Evolutionary conservation across 768 basidiomycete genomes (phyloP).

Genomic region (Amyloporia xantha): DNA sequence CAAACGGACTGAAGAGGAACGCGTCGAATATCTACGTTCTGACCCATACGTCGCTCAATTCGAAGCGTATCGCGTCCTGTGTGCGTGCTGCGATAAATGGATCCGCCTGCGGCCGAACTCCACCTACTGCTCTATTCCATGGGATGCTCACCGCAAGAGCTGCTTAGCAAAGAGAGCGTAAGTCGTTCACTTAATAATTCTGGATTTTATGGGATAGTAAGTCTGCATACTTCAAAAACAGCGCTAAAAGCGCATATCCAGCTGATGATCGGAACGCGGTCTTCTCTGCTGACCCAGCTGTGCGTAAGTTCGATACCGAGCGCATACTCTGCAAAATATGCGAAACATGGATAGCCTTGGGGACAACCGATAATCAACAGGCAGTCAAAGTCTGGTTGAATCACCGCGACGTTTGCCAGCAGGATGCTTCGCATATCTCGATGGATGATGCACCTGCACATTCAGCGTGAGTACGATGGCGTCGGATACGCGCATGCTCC

Average conservation of each 20-base stretch:
- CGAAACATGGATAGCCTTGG: conserved; percentile 60
- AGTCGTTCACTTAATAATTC: conserved; percentile 19
- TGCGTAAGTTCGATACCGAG: conserved; percentile 72
- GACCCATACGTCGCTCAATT: conserved; percentile 79
- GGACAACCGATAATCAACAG: conserved; percentile 49
- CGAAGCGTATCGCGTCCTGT: conserved; percentile 74
- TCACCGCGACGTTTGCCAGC: conserved; percentile 53
- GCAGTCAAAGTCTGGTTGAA: conserved; percentile 63
- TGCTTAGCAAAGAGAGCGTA: conserved; percentile 76
- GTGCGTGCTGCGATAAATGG: conserved; percentile 80
- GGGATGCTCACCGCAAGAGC: conserved; percentile 82
- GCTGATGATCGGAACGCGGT: conserved; percentile 53
- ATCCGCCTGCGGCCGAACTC: conserved; percentile 81
- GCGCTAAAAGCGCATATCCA: conserved; percentile 32
- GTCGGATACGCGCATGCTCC: conserved; percentile 4
- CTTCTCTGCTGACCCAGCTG: conserved; percentile 58
- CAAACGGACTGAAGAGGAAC: conserved; percentile 72
- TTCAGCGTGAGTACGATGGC: not conserved
- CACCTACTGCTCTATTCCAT: conserved; percentile 83
- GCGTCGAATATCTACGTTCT: conserved; percentile 58
- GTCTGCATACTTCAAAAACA: not conserved
- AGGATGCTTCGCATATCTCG: conserved; percentile 18
- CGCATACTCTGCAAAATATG: conserved; percentile 64
- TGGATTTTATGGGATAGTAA: not conserved
- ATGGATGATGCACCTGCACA: conserved; percentile 1